phyloP scores from a whole-genome alignment of 352 stramenopile species.

The Phytophthora macrochlamydospora region DNA sequence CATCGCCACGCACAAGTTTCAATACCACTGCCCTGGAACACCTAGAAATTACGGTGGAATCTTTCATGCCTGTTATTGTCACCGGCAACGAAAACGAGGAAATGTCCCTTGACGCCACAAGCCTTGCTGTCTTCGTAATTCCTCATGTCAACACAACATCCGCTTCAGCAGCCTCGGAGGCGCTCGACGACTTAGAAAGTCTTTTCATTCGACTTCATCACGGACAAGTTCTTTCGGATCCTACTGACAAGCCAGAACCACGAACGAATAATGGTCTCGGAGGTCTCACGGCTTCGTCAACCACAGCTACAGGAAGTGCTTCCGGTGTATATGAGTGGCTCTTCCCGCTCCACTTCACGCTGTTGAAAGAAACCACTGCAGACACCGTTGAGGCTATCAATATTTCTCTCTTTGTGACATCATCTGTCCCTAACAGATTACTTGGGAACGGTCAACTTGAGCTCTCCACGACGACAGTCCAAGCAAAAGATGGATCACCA shows the following conservation, averaged over 20 bases:
- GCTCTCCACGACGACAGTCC: conserved; percentile 7
- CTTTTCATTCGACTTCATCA: conserved; percentile 22
- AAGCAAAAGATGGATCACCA: conserved; percentile 28
- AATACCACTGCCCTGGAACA: conserved; percentile 13
- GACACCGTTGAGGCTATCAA: conserved; percentile 13
- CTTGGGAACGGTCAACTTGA: conserved; percentile 32
- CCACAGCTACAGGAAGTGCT: conserved; percentile 9
- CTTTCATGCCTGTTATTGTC: conserved; percentile 31
- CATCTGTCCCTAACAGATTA: conserved; percentile 5
- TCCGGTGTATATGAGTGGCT: conserved; percentile 33
- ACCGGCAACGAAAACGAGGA: conserved; percentile 30
- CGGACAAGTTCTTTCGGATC: conserved; percentile 7
- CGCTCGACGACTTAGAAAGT: conserved; percentile 7
- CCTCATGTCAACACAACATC: conserved; percentile 1
- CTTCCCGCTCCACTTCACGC: conserved; percentile 36
- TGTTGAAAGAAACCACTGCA: conserved; percentile 2
- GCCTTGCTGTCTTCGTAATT: conserved; percentile 13
- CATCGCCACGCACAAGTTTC: conserved; percentile 5
- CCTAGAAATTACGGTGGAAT: conserved; percentile 29
- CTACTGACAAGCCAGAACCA: neutral
- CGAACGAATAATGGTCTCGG: neutral
- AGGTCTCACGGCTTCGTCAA: conserved; percentile 30
- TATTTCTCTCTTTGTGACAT: conserved; percentile 35
- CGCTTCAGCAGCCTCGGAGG: neutral
- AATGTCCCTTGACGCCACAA: conserved; percentile 19